Evolutionary conservation across 805 yeast genomes (phyloP), one percentile per base, ranked within the genome.

Genomic region (Ogataea polymorpha): DNA sequence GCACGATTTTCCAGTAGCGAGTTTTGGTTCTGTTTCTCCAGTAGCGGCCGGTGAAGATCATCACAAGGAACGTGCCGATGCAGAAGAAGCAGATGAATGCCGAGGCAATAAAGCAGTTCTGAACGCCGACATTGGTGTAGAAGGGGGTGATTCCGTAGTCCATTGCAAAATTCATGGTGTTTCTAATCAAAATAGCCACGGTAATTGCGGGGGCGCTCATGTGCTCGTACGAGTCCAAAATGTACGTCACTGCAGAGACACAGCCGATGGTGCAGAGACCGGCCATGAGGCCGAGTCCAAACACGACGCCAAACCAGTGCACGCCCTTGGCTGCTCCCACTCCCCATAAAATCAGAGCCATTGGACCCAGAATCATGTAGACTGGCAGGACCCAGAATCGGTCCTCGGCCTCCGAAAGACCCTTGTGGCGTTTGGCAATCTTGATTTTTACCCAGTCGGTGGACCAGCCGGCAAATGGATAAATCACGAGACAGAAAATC

Each of bases 81-180:
- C 74, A 64, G 45, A 68, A 69, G 26, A 79, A 56, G 37, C 76
- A 68, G 48, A 78, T 67, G 41, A 74, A 73, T 1, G 77, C 82
- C 10, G 79, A 74, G 1, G 77, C 72, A 35, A 79, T 70, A 46
- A 79, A 79, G 13, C 80, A 69, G 50, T 77, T 72, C 49, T 78
- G 77, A 39, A 68, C 62, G 1, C 86, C 86, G 37, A 67, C 58
- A 47, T 72, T 67, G 3, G 52, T 59, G 25, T 78, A 64, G 79
- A 83, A 80, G 13, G 79, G 75, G 2, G 80, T 77, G 43, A 77
- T 69, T 20, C 80, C 84, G 44, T 79, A 80, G 36, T 73, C 74
- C 58, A 76, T 71, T 3, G 76, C 81, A 53, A 80, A 80, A 12
- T 77, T 73, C 72, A 79, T 72, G 13, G 73, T 62, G 55, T 79